phyloP scores from a whole-genome alignment of 805 yeast genomes.

The Wickerhamomyces ciferrii region DNA sequence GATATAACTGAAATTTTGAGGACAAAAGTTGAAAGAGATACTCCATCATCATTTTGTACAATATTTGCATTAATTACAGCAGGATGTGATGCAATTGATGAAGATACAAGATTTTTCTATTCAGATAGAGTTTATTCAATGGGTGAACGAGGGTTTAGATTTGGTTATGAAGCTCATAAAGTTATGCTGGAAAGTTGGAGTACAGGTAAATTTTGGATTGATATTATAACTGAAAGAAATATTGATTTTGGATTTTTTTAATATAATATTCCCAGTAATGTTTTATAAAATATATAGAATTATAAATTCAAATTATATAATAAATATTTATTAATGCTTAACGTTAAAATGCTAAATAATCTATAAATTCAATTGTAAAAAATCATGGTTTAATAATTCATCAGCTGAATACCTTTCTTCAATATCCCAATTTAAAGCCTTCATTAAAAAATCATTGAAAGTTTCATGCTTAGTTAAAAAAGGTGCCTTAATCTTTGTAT shows the following conservation, averaged over 20 bases:
- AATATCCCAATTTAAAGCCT: conserved; percentile 41
- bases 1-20: conserved; percentile 30
- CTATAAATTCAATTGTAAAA: conserved; percentile 18
- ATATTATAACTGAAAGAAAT: conserved; percentile 35
- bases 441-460: conserved; percentile 23
- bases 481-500: not conserved
- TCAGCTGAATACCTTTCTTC: conserved; percentile 47
- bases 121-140: conserved; percentile 30
- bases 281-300: too few relatives aligned
- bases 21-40: conserved; percentile 31
- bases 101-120: conserved; percentile 27
- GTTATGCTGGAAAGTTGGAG: conserved; percentile 50
- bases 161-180: conserved; percentile 15
- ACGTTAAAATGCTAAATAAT: not conserved
- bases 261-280: too few relatives aligned
- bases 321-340: too few relatives aligned
- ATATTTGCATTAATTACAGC: conserved; percentile 47
- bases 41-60: conserved; percentile 49
- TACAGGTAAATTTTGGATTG: conserved; percentile 49
- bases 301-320: too few relatives aligned
- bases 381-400: conserved; percentile 49
- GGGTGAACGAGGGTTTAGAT: conserved; percentile 30
- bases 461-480: conserved; percentile 3
- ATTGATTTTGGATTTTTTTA: conserved; percentile 42
- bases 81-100: conserved; percentile 45